A percentile compares a stretch with the other conserved stretches of the same genome.
These are phyloP conservation scores for Podila epigama DNA, from an alignment of 192 early-diverging fungal genomes.

Conservation along the genomic window DNA sequence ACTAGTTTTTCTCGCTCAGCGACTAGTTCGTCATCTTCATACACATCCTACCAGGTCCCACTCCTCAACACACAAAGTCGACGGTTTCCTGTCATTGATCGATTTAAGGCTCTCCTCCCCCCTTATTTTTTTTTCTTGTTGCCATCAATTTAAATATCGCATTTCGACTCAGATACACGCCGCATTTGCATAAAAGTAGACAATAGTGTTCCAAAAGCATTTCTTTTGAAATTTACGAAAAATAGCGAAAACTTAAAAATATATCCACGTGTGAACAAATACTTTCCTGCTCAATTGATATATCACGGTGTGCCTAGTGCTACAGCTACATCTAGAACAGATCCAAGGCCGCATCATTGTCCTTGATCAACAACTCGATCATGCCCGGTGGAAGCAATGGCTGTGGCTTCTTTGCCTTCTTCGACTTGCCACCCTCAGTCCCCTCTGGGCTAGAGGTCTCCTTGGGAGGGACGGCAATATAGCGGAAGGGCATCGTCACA, in stretches of 20 bases:
- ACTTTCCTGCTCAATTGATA: neutral
- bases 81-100: too few species aligned
- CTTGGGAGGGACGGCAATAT: slow-evolving; percentile 59
- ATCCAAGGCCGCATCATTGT: slow-evolving; percentile 68
- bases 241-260: neutral
- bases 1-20: too few species aligned
- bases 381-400: slow-evolving; percentile 77
- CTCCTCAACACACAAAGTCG: too few species aligned
- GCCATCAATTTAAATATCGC: too few species aligned
- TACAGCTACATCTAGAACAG: slow-evolving; percentile 17
- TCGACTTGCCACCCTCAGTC: neutral
- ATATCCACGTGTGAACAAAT: neutral
- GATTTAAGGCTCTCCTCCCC: too few species aligned
- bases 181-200: neutral
- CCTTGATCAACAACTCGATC: slow-evolving; percentile 73
- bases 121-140: too few species aligned
- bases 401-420: slow-evolving; percentile 54
- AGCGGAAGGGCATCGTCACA: slow-evolving; percentile 84
- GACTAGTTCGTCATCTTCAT: too few species aligned
- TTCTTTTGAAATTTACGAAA: neutral
- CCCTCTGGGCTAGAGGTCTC: neutral
- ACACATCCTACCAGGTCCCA: too few species aligned
- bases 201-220: neutral
- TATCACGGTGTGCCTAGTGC: too few species aligned
- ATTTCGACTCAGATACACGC: too few species aligned